phyloP scores from a whole-genome alignment of 331 rosid species.

The Pyrus hybrid region DNA sequence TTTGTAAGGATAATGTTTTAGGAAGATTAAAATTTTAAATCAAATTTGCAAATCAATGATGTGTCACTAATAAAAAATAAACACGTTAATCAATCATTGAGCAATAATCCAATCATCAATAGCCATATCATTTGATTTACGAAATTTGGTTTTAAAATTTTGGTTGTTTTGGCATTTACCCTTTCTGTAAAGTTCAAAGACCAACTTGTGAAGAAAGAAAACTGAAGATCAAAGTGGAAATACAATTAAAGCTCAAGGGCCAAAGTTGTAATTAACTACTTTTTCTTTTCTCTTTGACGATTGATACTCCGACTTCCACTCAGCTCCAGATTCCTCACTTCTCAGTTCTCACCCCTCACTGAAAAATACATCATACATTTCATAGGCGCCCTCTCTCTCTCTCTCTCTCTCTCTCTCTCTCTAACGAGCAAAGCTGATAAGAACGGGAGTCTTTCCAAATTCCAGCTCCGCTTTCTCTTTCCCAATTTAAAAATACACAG shows the following conservation, averaged over 20 bases:
- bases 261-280: background rate
- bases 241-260: background rate
- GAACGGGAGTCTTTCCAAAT: background rate
- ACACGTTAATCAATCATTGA: no score
- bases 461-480: background rate
- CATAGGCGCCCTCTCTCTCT: background rate
- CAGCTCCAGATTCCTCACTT: background rate
- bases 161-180: no score
- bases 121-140: accelerated
- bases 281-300: background rate
- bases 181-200: background rate
- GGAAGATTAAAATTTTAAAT: no score
- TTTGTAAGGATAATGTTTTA: no score
- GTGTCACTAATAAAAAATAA: no score
- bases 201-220: background rate
- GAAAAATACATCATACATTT: constrained; percentile 1
- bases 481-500: background rate
- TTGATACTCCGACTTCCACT: background rate
- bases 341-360: background rate
- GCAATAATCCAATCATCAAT: no score
- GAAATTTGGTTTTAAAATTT: no score
- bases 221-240: background rate
- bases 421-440: background rate
- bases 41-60: no score
- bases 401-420: background rate